Evolutionary conservation across 2,329 filamentous ascomycete genomes (phyloP), one percentile per base, ranked within the genome.

Genomic region (Passalora sequoiae): DNA sequence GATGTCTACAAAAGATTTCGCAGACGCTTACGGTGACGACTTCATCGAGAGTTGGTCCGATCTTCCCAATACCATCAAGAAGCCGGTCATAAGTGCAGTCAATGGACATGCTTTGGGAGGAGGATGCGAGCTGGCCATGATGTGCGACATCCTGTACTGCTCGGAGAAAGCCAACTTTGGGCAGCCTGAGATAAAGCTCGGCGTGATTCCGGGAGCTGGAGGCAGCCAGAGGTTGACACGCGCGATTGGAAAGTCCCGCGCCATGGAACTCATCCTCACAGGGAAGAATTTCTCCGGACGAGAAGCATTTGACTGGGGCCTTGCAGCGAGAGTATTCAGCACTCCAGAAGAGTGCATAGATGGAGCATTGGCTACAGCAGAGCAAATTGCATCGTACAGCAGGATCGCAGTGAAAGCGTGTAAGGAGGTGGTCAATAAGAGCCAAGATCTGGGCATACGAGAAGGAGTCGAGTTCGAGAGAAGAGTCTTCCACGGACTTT

Each of bases 401-500:
- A 80, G 77, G 62, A 83, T 98, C n/a, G 86, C 91, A 1, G 80
- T 94, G 46, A 81, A 88, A 70, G 92, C 86, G 8, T 84, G 80
- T 44, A 98, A 98, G 76, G 92, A 98, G 74, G 91, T 92, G n/a
- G 91, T 98, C 43, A 95, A 97, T 66, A 97, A 96, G 81, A 95
- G 89, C 67, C 89, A 97, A 74, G 92, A 98, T 59, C 69, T 95
- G 56, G 75, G 83, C 3, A 71, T 98, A 47, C 74, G 85, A 56
- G 92, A 97, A 61, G 92, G 92, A 10, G 85, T 98, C 1, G 92
- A 98, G 70, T 97, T 81, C 69, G 92, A 98, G 77, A 77, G 92
- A 62, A 79, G 89, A 40, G 76, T 97, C 24, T 98, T 98, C 74
- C 92, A 98, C 69, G 78, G 82, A 19, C 63, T 96, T 60, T 98